These are phyloP conservation scores for Euphorbia tirucalli DNA, from an alignment of 345 rosid genomes.

Conservation along the genomic window DNA sequence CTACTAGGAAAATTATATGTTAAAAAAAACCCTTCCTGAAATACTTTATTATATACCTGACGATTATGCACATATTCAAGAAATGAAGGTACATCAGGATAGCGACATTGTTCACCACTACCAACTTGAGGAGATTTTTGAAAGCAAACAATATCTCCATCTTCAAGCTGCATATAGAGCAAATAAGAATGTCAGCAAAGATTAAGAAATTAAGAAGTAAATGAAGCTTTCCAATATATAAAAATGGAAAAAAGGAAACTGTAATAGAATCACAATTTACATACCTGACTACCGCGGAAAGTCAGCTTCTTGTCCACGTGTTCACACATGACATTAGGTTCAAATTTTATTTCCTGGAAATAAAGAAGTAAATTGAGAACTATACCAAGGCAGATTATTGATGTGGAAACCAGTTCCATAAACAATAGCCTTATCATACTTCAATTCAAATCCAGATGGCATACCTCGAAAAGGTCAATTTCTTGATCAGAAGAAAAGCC, in stretches of 20 bases:
- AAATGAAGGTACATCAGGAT: slow-evolving; percentile 83
- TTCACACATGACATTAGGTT: slow-evolving; percentile 92
- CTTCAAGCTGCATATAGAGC: slow-evolving; percentile 60
- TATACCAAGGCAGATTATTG: neutral
- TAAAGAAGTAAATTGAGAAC: slow-evolving; percentile 4
- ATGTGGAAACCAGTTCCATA: neutral
- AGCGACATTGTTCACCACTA: slow-evolving; percentile 52
- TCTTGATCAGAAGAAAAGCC: slow-evolving; percentile 85
- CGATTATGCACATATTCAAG: slow-evolving; percentile 94
- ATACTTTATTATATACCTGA: slow-evolving; percentile 47
- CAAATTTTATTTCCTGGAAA: slow-evolving; percentile 90
- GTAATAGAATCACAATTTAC: slow-evolving; percentile 4
- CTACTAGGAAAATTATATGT: neutral
- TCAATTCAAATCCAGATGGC: slow-evolving; percentile 10
- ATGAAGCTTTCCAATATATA: neutral
- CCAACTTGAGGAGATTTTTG: slow-evolving; percentile 59
- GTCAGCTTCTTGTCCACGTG: slow-evolving; percentile 67
- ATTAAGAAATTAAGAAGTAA: neutral
- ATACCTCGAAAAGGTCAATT: slow-evolving; percentile 87
- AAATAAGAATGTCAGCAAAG: neutral
- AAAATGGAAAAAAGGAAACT: neutral
- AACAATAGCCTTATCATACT: neutral
- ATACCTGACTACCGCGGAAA: slow-evolving; percentile 73
- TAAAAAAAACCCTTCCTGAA: neutral
- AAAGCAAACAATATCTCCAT: slow-evolving; percentile 94